Evolutionary conservation across 768 basidiomycete genomes (phyloP), one percentile per base, ranked within the genome.

Genomic region (Psilocybe subaeruginosa): DNA sequence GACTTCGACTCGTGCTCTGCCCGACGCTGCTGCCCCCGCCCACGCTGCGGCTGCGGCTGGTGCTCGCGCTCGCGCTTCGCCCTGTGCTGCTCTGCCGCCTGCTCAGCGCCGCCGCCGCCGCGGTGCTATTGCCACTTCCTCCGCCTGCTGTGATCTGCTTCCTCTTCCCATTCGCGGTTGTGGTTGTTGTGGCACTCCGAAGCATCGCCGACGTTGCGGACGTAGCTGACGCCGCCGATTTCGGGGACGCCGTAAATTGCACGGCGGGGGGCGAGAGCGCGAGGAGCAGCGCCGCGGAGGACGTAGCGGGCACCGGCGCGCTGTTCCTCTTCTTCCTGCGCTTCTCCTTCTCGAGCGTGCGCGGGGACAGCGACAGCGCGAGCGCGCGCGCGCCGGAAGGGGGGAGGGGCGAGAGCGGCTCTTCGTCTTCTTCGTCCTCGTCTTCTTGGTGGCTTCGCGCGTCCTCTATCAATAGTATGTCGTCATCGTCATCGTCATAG

Each of bases 251-350:
- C 9, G 45, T 31, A 11, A 27, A 31, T 11, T 43, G 41, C 14
- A 16, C 48, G 33, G 31, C n/a, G 19, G 8, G 45, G 23, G 17
- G 12, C 52, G 31, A 29, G 43, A 16, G 17, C 33, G 17, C 0
- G 56, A 39, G 51, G 5, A 62, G 50, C 30, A 62, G 59, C 9
- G 56, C 37, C 2, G 56, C 33, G 3, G 58, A 61, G 16, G 46
- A 58, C 4, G 64, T 65, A 11, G 60, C 51, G 19, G 46, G 57
- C 12, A 57, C 30, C 31, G 64, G 64, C 39, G 61, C 61, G 35
- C 64, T 65, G 61, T 65, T 59, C 43, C 63, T 37, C 35, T 61
- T 43, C 41, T 61, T 63, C 54, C 57, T 48, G 39, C 58, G 61
- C 64, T 37, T 30, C 11, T 58, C 9, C 41, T 43, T n/a, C 23